phyloP scores from a whole-genome alignment of 1,139 yeast species.

The Hyphopichia fennica region DNA sequence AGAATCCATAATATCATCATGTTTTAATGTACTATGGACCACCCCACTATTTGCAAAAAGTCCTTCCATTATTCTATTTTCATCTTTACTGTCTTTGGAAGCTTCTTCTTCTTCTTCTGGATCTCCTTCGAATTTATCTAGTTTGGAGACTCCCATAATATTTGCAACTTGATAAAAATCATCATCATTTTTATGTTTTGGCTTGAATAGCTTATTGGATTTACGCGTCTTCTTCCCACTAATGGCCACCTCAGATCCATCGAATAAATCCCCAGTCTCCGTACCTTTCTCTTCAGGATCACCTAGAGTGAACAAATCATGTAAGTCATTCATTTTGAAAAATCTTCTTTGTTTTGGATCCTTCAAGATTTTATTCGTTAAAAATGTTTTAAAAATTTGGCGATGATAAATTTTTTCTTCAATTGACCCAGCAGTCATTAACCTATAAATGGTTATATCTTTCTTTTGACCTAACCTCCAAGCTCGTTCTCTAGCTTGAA shows the following conservation, averaged over 20 bases:
- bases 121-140: conserved; percentile 50
- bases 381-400: conserved; percentile 91
- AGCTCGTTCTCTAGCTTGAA: conserved; percentile 95
- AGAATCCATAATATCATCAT: conserved; percentile 71
- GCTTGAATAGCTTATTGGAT: conserved; percentile 20
- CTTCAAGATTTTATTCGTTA: conserved; percentile 88
- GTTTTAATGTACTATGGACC: conserved; percentile 66
- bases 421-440: conserved; percentile 93
- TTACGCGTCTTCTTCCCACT: conserved; percentile 28
- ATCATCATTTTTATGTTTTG: conserved; percentile 45
- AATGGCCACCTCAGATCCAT: conserved; percentile 47
- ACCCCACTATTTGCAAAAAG: conserved; percentile 72
- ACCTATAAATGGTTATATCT: conserved; percentile 87
- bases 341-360: conserved; percentile 95
- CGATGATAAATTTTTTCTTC: conserved; percentile 97
- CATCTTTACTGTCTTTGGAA: conserved; percentile 48
- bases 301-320: conserved; percentile 84
- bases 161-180: conserved; percentile 56
- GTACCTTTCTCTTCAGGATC: conserved; percentile 69
- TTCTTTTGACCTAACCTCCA: conserved; percentile 96
- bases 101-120: conserved; percentile 18
- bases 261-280: conserved; percentile 64
- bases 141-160: conserved; percentile 54
- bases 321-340: conserved; percentile 87
- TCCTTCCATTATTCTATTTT: conserved; percentile 68